Base-by-base conservation (phyloP, 2,329 filamentous ascomycete genomes). In the Phyllosticta ampelicida region DNA sequence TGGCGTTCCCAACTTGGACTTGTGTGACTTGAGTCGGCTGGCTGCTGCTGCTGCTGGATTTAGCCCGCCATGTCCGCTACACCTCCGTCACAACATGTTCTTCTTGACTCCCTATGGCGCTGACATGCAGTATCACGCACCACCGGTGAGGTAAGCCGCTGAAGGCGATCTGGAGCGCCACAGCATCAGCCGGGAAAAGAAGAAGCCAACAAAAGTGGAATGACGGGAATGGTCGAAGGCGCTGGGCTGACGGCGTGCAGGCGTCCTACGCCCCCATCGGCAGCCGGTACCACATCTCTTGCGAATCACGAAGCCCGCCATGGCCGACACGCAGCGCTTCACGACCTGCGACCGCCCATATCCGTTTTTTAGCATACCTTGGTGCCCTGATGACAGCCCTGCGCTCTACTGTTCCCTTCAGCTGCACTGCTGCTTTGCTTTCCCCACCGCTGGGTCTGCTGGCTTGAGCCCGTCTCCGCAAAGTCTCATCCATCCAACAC, bases 401-500 rank as follows among this genome's bases (percentile, higher is more conserved):
- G 55, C 48, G 50, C 55, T 53, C 55, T 48, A 51, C 55, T 49
- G 20, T 49, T 51, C 55, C 51, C 55, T 58, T 50, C 53, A 49
- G 50, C 53, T 58, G 50, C 55, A 58, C 51, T 44, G 55, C 36
- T 44, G 36, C 51, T 58, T 50, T 58, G 51, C 23, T 53, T 53
- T 52, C 18, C 53, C 49, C 36, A 44, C 36, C 36, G 36, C n/a
- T n/a, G 36, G 36, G 13, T 44, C 36, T 44, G 55, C 48, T 55
- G 54, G 20, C 36, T 19, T 18, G 53, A 48, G 53, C 18, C 53
- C 36, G 26, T 16, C 18, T 44, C 36, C 36, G 36, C 36, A 44
- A 44, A 6, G 30, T 55, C 20, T 54, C 44, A 30, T 54, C 19
- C 23, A 20, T 54, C 20, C 19, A 48, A 55, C 36, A 29, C 20